Evolutionary conservation across 768 basidiomycete species (phyloP), one percentile per base, ranked within the genome.

Genomic region (Boletus insuetus): DNA sequence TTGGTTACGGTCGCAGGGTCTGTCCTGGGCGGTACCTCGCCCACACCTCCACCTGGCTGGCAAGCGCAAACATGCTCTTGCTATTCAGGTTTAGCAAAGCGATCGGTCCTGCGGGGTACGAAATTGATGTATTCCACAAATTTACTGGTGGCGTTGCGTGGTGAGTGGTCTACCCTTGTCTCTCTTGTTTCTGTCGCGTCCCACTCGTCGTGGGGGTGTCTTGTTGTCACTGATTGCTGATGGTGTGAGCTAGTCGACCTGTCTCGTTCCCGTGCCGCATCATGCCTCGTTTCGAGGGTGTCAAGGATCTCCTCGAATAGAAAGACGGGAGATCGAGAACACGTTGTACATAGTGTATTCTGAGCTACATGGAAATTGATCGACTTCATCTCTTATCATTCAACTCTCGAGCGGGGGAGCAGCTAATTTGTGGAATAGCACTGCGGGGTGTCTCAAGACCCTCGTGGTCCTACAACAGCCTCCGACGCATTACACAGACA

Each of bases 1-100:
- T 73, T 48, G 74, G 75, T 3, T 73, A 70, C 46, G 75, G 75
- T 20, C 60, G 69, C 35, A 56, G 65, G 47, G 46, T 49, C 1
- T 63, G 60, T 31, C 47, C 65, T 12, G 72, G 69, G 12, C 60
- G 66, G 9, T 40, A 54, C 44, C 43, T 65, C 34, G 66, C 64
- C 17, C 42, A 45, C 17, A 42, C 59, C 8, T 59, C 62, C 3
- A 19, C 19, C 7, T 69, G 68, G 68, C 55, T 65, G 17, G 62
- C 59, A 10, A 50, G 51, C 8, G 59, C 49, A 31, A 52, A 34
- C n/a, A 62, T 69, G 52, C 41, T 70, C 0, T 45, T 58, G 16
- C 37, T 59, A 39, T 65, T 68, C 46, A 59, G 24, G 31, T 60
- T 68, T 9, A 47, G 57, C 54, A 68, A 64, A 39, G 64, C 60